A percentile compares a stretch with the other conserved stretches of the same genome.
phyloP scores from a whole-genome alignment of 208 protist species.

The Leishmania aethiopica region DNA sequence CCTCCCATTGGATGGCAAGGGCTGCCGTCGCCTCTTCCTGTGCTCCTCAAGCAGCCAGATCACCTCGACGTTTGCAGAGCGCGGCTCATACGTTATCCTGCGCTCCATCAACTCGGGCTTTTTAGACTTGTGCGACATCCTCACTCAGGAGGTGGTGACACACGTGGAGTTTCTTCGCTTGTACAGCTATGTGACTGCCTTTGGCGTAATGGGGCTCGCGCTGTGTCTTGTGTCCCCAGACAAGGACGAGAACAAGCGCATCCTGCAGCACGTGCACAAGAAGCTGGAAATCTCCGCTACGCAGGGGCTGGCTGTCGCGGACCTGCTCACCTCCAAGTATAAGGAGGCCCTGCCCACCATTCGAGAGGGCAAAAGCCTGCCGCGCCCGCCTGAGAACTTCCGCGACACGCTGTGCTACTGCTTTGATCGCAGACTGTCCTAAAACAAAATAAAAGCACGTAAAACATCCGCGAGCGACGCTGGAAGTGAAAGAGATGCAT shows the following conservation, averaged over 20 bases:
- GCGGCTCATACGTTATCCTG: slow-evolving; percentile 59
- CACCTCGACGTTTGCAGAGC: slow-evolving; percentile 72
- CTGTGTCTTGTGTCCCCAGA: slow-evolving; percentile 58
- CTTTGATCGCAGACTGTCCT: slow-evolving; percentile 49
- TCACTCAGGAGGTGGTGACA: slow-evolving; percentile 70
- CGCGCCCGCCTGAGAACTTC: slow-evolving; percentile 46
- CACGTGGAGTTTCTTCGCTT: slow-evolving; percentile 86
- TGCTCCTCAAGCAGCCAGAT: slow-evolving; percentile 50
- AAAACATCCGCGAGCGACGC: background rate
- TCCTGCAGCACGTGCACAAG: slow-evolving; percentile 56
- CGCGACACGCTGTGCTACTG: slow-evolving; percentile 51
- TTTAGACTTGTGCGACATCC: slow-evolving; percentile 71
- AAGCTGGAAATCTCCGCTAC: slow-evolving; percentile 71
- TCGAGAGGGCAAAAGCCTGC: slow-evolving; percentile 25
- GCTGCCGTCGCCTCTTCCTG: slow-evolving; percentile 59
- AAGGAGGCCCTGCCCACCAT: slow-evolving; percentile 38
- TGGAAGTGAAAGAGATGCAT: background rate
- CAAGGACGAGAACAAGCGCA: slow-evolving; percentile 51
- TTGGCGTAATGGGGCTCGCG: slow-evolving; percentile 63
- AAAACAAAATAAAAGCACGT: background rate
- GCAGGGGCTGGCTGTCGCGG: slow-evolving; percentile 58
- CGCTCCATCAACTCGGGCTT: slow-evolving; percentile 71
- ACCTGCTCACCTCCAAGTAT: slow-evolving; percentile 75
- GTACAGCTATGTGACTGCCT: slow-evolving; percentile 61
- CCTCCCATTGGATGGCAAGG: slow-evolving; percentile 45